Conservation (phyloP, 352 stramenopile genomes). For the Phytophthora ohioensis region DNA sequence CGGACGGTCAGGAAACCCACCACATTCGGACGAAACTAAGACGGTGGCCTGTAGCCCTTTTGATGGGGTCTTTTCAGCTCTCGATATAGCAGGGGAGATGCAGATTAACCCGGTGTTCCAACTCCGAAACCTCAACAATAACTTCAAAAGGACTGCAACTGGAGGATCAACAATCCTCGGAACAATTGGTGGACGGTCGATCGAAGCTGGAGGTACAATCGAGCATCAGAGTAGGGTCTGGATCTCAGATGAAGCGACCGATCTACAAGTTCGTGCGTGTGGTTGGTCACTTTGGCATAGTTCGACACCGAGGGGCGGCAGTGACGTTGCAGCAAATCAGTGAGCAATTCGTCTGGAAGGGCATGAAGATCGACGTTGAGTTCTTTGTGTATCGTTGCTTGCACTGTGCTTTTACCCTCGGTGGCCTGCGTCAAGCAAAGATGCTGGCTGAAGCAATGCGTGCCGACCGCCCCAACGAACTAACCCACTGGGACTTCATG, state of each 20-base stretch:
- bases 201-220: no score
- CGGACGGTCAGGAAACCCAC: no score
- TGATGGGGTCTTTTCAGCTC: no score
- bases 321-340: not conserved
- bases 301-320: not conserved
- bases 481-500: not conserved
- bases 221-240: not conserved
- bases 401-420: not conserved
- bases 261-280: not conserved
- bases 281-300: not conserved
- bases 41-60: no score
- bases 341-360: not conserved
- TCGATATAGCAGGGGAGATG: no score
- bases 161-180: no score
- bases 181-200: no score
- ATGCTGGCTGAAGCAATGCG: not conserved
- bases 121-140: no score
- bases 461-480: not conserved
- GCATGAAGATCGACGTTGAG: not conserved
- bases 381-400: not conserved
- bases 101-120: no score
- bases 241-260: not conserved
- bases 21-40: no score
- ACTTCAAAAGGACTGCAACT: no score
- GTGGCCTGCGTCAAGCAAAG: not conserved